These are phyloP conservation scores for Hypoxylon fragiforme DNA, from an alignment of 495 filamentous ascomycete species.

Conservation along the genomic window DNA sequence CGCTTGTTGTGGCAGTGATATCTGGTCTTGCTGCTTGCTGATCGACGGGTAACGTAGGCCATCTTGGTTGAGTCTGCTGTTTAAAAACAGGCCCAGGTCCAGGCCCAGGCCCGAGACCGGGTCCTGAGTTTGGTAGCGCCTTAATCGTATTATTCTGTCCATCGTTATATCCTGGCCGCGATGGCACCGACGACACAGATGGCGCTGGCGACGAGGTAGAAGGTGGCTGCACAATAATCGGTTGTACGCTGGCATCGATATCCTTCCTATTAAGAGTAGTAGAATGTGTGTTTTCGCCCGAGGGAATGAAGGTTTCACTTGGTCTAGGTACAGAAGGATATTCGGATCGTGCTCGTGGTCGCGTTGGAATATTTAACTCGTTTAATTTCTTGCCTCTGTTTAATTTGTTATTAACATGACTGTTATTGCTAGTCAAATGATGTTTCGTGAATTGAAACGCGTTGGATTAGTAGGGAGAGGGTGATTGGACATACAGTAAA, in stretches of 20 bases:
- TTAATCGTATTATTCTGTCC: conserved; percentile 2
- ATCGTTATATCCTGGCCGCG: conserved; percentile 18
- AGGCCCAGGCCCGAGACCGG: neutral
- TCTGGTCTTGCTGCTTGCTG: conserved; percentile 2
- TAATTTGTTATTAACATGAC: too few relatives aligned
- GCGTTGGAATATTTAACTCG: conserved; percentile 67
- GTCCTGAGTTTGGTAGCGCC: neutral
- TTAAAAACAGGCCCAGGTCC: neutral
- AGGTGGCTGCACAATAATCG: neutral
- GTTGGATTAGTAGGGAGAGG: conserved; percentile 15
- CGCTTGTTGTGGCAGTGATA: neutral
- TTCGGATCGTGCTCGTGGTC: conserved; percentile 47
- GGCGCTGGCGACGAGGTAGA: neutral
- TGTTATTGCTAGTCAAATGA: conserved; percentile 25
- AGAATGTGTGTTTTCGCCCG: conserved; percentile 16
- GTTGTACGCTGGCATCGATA: conserved; percentile 5
- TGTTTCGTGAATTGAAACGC: conserved; percentile 25
- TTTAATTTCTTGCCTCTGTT: conserved; percentile 71
- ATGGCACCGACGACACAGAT: neutral
- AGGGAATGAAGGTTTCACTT: conserved; percentile 2
- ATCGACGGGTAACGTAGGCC: conserved; percentile 4
- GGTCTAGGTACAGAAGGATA: conserved; percentile 23
- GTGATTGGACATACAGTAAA: conserved; percentile 63
- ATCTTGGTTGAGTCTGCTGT: conserved; percentile 10
- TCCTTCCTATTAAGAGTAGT: conserved; percentile 20